These are phyloP conservation scores for Buddleja alternifolia DNA, from an alignment of 257 asterid genomes.

Conservation along the genomic window DNA sequence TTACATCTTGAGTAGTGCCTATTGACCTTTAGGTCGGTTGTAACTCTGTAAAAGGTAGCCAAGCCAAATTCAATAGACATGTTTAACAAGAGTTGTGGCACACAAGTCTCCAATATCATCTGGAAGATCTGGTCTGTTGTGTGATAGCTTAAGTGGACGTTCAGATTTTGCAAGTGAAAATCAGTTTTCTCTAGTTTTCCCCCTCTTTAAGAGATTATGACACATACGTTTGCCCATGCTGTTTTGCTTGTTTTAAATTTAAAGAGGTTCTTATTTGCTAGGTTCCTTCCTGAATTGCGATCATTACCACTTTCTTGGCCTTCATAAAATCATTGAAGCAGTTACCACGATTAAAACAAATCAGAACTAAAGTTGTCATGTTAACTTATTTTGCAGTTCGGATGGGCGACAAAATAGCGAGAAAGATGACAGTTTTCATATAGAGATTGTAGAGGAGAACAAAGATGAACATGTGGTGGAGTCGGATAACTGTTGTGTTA, in stretches of 20 bases:
- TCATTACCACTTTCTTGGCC: background rate
- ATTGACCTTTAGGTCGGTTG: background rate
- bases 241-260: background rate
- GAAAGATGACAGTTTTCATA: conserved; percentile 17
- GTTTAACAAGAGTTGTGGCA: background rate
- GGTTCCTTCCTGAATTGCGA: background rate
- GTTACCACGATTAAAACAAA: conserved; percentile 1
- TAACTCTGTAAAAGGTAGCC: background rate
- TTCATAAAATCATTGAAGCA: background rate
- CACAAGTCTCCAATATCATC: background rate
- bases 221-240: background rate
- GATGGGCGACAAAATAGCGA: conserved; percentile 30
- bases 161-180: background rate
- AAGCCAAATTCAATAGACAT: conserved; percentile 5
- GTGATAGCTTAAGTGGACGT: conserved; percentile 2
- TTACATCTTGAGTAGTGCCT: background rate
- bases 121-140: background rate
- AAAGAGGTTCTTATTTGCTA: background rate
- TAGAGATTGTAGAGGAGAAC: conserved; percentile 29
- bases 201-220: background rate
- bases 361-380: background rate
- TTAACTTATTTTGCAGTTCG: conserved; percentile 32
- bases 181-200: background rate
- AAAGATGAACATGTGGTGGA: conserved; percentile 31
- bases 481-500: conserved; percentile 30